Evolutionary conservation across 1,284 basidiomycete genomes (phyloP).

Genomic region (Rhizoctonia solani): DNA sequence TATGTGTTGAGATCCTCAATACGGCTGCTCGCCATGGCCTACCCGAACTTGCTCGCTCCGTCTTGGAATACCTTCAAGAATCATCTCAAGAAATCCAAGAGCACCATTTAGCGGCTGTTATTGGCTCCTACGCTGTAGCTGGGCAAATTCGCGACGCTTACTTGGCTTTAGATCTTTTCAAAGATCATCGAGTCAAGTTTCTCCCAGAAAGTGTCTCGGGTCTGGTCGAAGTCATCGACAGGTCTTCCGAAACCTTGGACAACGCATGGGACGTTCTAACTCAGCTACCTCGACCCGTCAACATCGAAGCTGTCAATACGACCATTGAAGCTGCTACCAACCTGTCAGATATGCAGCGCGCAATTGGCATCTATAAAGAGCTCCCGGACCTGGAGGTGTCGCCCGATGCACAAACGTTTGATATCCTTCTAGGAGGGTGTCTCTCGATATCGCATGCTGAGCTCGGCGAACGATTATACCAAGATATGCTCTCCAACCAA

Average conservation of each 20-base stretch:
- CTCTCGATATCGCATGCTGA: slow-evolving; percentile 57
- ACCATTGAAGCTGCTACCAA: slow-evolving; percentile 65
- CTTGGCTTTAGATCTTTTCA: slow-evolving; percentile 59
- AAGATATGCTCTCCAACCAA: slow-evolving; percentile 61
- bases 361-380: slow-evolving; percentile 73
- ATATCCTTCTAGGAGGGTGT: slow-evolving; percentile 69
- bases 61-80: slow-evolving; percentile 57
- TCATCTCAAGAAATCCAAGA: slow-evolving; percentile 61
- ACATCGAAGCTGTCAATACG: slow-evolving; percentile 64
- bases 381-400: slow-evolving; percentile 58
- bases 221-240: slow-evolving; percentile 57
- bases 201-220: slow-evolving; percentile 54
- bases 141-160: slow-evolving; percentile 63
- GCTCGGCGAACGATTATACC: slow-evolving; percentile 60
- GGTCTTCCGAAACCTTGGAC: slow-evolving; percentile 62
- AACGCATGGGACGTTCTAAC: slow-evolving; percentile 67
- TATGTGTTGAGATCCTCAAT: slow-evolving; percentile 68
- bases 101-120: slow-evolving; percentile 68
- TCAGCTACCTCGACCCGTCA: slow-evolving; percentile 56
- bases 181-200: slow-evolving; percentile 53
- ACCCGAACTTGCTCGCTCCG: slow-evolving; percentile 68
- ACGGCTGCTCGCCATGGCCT: slow-evolving; percentile 72
- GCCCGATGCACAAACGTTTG: slow-evolving; percentile 70
- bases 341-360: slow-evolving; percentile 74
- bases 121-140: slow-evolving; percentile 63